These are phyloP conservation scores for Phyllosticta citribraziliensis DNA, from an alignment of 2,329 filamentous ascomycete genomes.

Conservation along the genomic window DNA sequence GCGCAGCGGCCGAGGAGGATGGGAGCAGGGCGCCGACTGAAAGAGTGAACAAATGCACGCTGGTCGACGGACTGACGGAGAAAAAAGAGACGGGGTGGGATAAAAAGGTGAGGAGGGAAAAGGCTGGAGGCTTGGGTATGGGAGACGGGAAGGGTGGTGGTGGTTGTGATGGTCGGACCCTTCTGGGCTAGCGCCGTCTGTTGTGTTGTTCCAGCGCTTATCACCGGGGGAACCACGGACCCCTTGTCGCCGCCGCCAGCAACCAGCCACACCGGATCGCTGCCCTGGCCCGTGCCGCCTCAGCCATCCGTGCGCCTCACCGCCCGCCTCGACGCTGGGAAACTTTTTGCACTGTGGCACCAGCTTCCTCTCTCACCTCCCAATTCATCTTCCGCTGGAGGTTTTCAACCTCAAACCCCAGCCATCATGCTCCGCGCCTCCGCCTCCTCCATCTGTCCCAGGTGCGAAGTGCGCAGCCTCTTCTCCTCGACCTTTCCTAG, in stretches of 20 bases:
- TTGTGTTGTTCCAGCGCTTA: not conserved
- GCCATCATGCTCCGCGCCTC: conserved; percentile 7
- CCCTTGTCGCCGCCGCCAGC: not conserved
- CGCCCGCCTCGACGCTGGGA: not conserved
- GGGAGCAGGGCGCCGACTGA: not conserved
- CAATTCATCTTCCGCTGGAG: not conserved
- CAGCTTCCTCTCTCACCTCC: not conserved
- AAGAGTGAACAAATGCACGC: not conserved
- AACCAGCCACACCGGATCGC: too few species aligned
- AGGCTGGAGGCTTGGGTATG: conserved; percentile 14
- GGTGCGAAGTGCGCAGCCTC: conserved; percentile 32
- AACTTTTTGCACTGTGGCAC: conserved; percentile 2
- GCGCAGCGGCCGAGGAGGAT: not conserved
- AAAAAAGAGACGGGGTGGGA: not conserved
- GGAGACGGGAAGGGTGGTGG: conserved; percentile 12
- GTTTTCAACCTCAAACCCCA: not conserved
- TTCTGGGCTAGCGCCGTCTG: not conserved
- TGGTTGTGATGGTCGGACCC: not conserved
- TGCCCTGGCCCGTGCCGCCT: not conserved
- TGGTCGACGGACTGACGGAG: not conserved
- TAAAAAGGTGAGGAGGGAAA: not conserved
- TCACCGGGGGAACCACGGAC: not conserved
- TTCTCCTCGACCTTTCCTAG: conserved; percentile 12
- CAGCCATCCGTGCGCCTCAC: not conserved
- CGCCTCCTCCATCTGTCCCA: conserved; percentile 24